phyloP scores from a whole-genome alignment of 208 protist genomes.

The Acanthamoeba lenticulata region DNA sequence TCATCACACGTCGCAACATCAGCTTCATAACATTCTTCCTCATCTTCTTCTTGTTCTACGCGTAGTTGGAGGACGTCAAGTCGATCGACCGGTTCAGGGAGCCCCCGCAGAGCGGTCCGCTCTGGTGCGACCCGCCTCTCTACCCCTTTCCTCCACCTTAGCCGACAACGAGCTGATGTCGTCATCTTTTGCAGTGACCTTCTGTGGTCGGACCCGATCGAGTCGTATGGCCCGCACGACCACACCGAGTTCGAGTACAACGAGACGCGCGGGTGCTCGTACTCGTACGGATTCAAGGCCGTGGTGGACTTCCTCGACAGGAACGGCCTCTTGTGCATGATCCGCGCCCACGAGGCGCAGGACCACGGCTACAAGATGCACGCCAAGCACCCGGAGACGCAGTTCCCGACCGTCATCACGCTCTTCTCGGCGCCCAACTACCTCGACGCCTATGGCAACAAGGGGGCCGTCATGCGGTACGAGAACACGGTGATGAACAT shows the following conservation, averaged over 20 bases:
- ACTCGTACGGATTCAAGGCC: conserved; percentile 86
- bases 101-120: conserved; percentile 91
- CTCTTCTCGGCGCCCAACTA: conserved; percentile 98
- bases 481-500: conserved; percentile 97
- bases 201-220: conserved; percentile 95
- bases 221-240: conserved; percentile 90
- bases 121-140: conserved; percentile 83
- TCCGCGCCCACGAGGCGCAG: conserved; percentile 96
- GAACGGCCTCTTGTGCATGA: conserved; percentile 95
- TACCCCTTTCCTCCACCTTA: neutral
- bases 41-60: neutral
- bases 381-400: conserved; percentile 88
- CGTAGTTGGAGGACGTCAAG: conserved; percentile 87
- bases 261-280: conserved; percentile 88
- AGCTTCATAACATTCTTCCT: conserved; percentile 86
- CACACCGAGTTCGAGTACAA: conserved; percentile 88
- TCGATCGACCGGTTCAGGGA: conserved; percentile 94
- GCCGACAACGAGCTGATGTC: no score
- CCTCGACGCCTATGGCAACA: conserved; percentile 98
- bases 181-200: conserved; percentile 85
- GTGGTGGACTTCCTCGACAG: conserved; percentile 93
- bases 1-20: conserved; percentile 92
- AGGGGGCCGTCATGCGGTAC: conserved; percentile 90
- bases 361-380: conserved; percentile 92
- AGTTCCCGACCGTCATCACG: conserved; percentile 96